Evolutionary conservation across 768 basidiomycete genomes (phyloP).

Genomic region (Fistulinella prunicolor): DNA sequence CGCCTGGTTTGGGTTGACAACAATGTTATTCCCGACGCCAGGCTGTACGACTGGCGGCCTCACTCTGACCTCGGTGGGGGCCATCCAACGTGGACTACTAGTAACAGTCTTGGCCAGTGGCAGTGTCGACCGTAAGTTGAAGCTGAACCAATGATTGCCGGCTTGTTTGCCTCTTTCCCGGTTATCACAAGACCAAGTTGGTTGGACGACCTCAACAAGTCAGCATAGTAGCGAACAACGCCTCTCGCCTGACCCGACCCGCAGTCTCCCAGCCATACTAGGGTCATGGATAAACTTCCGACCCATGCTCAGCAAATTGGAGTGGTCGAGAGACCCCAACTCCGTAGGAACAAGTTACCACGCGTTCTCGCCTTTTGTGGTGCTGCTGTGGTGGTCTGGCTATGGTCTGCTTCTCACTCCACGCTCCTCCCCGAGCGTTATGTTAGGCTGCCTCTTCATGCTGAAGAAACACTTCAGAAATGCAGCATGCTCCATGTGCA

Average conservation of each 20-base stretch:
- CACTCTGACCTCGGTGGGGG: conserved; percentile 5
- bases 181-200: too few species aligned
- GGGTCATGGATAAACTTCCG: conserved; percentile 30
- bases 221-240: neutral
- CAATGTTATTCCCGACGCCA: conserved; percentile 59
- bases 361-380: conserved; percentile 20
- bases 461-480: conserved; percentile 29
- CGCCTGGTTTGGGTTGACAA: conserved; percentile 63
- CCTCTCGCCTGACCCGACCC: neutral
- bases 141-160: too few species aligned
- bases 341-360: conserved; percentile 11
- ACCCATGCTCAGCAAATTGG: conserved; percentile 6
- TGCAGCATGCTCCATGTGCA: conserved; percentile 34
- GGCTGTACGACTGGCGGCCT: conserved; percentile 57
- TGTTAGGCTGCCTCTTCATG: conserved; percentile 28
- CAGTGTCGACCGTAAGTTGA: too few species aligned
- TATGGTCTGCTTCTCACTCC: conserved; percentile 20
- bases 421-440: conserved; percentile 4
- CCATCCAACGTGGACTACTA: too few species aligned
- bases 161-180: too few species aligned
- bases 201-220: too few species aligned
- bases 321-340: conserved; percentile 9
- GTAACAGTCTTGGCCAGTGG: too few species aligned
- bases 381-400: conserved; percentile 11
- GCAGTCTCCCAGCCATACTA: neutral